These are phyloP conservation scores for Irpex rosettiformis DNA, from an alignment of 1,284 basidiomycete genomes.

Conservation along the genomic window DNA sequence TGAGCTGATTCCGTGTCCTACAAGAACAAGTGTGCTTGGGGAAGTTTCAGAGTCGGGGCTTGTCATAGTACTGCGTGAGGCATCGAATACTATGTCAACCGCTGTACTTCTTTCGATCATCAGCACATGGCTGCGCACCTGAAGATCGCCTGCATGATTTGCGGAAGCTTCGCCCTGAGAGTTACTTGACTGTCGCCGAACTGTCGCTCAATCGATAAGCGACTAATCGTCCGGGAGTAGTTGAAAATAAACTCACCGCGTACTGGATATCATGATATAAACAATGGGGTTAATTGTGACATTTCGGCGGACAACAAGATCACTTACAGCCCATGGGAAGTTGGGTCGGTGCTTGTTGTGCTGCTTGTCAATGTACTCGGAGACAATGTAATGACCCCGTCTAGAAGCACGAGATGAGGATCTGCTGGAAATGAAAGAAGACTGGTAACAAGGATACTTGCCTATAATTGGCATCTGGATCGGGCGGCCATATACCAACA, in stretches of 20 bases:
- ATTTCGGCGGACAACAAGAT: neutral
- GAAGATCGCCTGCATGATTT: constrained; percentile 73
- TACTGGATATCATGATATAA: constrained; percentile 46
- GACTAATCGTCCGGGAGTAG: neutral
- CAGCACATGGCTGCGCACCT: constrained; percentile 39
- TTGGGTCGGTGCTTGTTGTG: constrained; percentile 58
- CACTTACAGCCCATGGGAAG: constrained; percentile 67
- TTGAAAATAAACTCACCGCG: constrained; percentile 44
- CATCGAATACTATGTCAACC: neutral
- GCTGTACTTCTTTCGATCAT: constrained; percentile 5
- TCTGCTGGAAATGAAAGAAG: constrained; percentile 4
- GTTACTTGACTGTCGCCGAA: constrained; percentile 79
- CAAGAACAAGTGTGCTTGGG: constrained; percentile 71
- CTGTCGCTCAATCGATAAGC: constrained; percentile 30
- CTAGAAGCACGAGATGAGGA: constrained; percentile 31
- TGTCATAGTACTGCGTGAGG: constrained; percentile 55
- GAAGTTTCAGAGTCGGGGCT: constrained; percentile 76
- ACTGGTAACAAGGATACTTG: constrained; percentile 26
- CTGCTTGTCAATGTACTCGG: constrained; percentile 73
- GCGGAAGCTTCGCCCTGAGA: constrained; percentile 63
- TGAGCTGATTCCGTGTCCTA: constrained; percentile 61
- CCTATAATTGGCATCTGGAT: constrained; percentile 79
- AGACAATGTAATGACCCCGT: constrained; percentile 77
- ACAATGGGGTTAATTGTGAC: neutral
- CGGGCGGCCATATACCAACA: constrained; percentile 74